Base-by-base conservation (phyloP, 1,139 yeast species). In the Scheffersomyces illinoinensis region DNA sequence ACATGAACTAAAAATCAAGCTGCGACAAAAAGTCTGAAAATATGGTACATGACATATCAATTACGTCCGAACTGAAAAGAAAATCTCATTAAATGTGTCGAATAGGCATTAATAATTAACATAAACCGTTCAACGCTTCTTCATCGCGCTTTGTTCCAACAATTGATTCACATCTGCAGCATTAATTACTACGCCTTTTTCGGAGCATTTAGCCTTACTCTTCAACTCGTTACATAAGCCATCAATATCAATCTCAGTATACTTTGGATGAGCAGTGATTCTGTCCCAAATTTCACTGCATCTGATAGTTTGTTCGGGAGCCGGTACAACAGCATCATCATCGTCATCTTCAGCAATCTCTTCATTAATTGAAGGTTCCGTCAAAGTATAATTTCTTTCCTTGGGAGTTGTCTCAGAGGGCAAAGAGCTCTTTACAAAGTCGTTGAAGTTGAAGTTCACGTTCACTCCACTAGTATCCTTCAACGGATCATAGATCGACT, bases 211-310 rank as follows among this genome's bases (percentile, higher is more conserved):
- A n/a, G 98, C 98, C 82, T 93, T 95, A 52, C 87, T 77, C 75
- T 93, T 89, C 71, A 95, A 83, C 74, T 95, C 99, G 50, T 78
- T 73, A 81, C 99, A 95, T 69, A 95, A 83, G 1, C 97, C 96
- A 71, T 93, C 98, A 64, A 95, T 93, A 74, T 95, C 98, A 59
- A 95, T 81, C 61, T 93, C 97, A 6, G 96, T 87, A 74, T 93
- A 95, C 71, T 90, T 87, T 47, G 99, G 98, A 79, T 95, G 98
- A 18, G 96, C 78, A 3, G 97, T 91, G 50, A 95, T 90, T 69
- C 98, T 85, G 72, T 93, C 98, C 99, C 99, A 95, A 23, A 93
- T 90, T 67, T 93, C 98, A 0, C 96, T 87, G 73, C 99, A 95
- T 68, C 86, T 84, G 75, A 91, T 65, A 80, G 71, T 67, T 73